These are phyloP conservation scores for Neofusicoccum sp. DNA, from an alignment of 2,329 filamentous ascomycete genomes.

Conservation along the genomic window DNA sequence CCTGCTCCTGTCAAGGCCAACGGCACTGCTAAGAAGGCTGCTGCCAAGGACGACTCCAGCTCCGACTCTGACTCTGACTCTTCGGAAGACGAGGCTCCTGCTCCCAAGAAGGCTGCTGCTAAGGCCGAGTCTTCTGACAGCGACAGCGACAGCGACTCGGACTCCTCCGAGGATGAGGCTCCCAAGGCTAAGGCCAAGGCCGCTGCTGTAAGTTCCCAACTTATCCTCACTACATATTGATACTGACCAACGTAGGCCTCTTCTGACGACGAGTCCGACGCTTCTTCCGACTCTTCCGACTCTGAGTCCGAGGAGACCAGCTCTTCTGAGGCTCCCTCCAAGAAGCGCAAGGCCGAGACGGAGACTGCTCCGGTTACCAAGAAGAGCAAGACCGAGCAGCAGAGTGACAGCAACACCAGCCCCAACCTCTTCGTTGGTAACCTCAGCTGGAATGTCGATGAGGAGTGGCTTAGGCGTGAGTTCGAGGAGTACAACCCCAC, in stretches of 20 bases:
- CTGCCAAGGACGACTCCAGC: constrained; percentile 28
- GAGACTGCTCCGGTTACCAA: constrained; percentile 55
- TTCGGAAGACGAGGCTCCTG: constrained; percentile 23
- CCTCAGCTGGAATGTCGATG: constrained; percentile 87
- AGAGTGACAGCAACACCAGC: constrained; percentile 43
- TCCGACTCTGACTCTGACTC: constrained; percentile 39
- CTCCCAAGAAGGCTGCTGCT: constrained; percentile 19
- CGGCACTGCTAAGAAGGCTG: constrained; percentile 31
- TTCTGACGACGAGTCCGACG: not conserved
- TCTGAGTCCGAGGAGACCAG: constrained; percentile 32
- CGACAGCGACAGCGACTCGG: constrained; percentile 17
- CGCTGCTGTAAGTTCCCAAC: not conserved
- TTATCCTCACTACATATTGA: too few relatives aligned
- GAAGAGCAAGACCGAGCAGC: constrained; percentile 64
- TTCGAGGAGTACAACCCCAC: constrained; percentile 79
- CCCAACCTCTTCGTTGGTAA: constrained; percentile 85
- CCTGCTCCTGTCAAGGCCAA: constrained; percentile 33
- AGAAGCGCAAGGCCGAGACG: constrained; percentile 67
- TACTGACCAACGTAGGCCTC: not conserved
- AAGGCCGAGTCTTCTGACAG: constrained; percentile 8
- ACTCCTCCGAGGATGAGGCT: constrained; percentile 20
- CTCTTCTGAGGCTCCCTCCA: constrained; percentile 44
- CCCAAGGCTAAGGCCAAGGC: constrained; percentile 13
- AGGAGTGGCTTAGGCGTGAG: constrained; percentile 74
- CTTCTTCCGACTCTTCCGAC: constrained; percentile 12